A percentile compares a stretch with the other conserved stretches of the same genome.
Conservation (phyloP, 495 filamentous ascomycete species). For the Aspergillus coremiiformis region DNA sequence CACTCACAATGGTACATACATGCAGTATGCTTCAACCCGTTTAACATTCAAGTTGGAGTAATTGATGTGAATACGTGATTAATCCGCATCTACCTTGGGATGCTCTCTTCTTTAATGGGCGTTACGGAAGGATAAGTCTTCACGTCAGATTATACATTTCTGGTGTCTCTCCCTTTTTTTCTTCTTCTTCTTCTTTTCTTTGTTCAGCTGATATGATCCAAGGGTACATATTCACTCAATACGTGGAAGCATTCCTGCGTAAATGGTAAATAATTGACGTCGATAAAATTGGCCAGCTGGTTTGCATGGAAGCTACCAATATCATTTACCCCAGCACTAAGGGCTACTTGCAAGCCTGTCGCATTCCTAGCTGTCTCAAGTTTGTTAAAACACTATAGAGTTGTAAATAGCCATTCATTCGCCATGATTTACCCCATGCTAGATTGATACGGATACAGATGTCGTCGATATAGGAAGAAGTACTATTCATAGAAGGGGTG, state of each 20-base stretch:
- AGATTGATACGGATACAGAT: conserved; percentile 5
- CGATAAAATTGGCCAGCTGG: neutral
- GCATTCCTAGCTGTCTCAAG: neutral
- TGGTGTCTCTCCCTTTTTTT: neutral
- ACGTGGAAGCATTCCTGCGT: neutral
- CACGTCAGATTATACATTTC: neutral
- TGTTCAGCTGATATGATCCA: neutral
- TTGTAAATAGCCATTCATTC: conserved; percentile 1
- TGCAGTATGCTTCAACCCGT: neutral
- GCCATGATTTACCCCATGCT: neutral
- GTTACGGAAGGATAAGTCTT: neutral
- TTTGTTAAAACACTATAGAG: neutral
- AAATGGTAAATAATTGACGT: neutral
- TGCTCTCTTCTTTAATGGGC: neutral
- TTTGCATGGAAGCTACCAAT: neutral
- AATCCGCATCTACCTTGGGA: neutral
- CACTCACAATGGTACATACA: no score
- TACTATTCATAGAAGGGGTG: conserved; percentile 2
- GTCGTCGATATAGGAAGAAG: conserved; percentile 8
- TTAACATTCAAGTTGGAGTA: neutral
- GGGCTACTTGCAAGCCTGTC: neutral
- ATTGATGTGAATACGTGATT: neutral
- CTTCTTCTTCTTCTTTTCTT: neutral
- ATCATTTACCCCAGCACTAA: neutral
- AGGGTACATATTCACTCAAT: neutral